These are phyloP conservation scores for Hygrophoropsis aurantiaca DNA, from an alignment of 768 basidiomycete genomes.

Conservation along the genomic window DNA sequence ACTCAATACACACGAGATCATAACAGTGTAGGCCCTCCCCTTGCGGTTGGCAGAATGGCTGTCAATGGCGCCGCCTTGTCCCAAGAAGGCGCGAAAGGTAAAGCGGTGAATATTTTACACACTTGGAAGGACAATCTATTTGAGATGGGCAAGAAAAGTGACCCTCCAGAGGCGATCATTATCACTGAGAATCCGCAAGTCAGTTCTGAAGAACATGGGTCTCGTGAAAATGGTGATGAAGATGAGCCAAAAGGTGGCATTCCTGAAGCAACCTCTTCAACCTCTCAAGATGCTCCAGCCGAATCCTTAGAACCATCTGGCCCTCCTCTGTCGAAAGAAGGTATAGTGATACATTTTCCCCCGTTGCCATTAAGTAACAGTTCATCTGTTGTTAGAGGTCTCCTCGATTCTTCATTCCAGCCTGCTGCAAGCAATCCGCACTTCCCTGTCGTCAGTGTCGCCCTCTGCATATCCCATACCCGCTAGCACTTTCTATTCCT, in stretches of 20 bases:
- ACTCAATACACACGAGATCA: slow-evolving; percentile 44
- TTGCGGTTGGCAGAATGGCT: slow-evolving; percentile 78
- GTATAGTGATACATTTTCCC: slow-evolving; percentile 11
- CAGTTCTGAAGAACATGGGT: slow-evolving; percentile 6
- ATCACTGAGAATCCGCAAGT: slow-evolving; percentile 11
- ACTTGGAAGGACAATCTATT: slow-evolving; percentile 78
- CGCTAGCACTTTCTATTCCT: slow-evolving; percentile 73
- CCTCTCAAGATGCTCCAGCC: slow-evolving; percentile 10
- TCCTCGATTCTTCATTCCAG: slow-evolving; percentile 57
- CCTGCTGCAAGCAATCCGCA: slow-evolving; percentile 65
- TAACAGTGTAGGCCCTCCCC: slow-evolving; percentile 41
- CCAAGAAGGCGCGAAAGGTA: slow-evolving; percentile 61
- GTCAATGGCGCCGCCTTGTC: slow-evolving; percentile 48
- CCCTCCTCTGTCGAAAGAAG: slow-evolving; percentile 26
- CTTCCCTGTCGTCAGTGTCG: slow-evolving; percentile 46
- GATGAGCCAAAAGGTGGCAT: slow-evolving; percentile 22
- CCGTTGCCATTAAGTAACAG: too few species aligned
- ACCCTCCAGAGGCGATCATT: slow-evolving; percentile 49
- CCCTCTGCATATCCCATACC: slow-evolving; percentile 69
- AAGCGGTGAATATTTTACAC: slow-evolving; percentile 72
- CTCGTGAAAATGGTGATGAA: slow-evolving; percentile 11
- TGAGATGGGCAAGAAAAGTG: slow-evolving; percentile 64
- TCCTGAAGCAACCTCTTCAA: slow-evolving; percentile 10
- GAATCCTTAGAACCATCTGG: slow-evolving; percentile 8
- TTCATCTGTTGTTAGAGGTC: slow-evolving; percentile 40